Base-by-base conservation (phyloP, 495 filamentous ascomycete genomes). In the Hypomontagnella submonticulosa region DNA sequence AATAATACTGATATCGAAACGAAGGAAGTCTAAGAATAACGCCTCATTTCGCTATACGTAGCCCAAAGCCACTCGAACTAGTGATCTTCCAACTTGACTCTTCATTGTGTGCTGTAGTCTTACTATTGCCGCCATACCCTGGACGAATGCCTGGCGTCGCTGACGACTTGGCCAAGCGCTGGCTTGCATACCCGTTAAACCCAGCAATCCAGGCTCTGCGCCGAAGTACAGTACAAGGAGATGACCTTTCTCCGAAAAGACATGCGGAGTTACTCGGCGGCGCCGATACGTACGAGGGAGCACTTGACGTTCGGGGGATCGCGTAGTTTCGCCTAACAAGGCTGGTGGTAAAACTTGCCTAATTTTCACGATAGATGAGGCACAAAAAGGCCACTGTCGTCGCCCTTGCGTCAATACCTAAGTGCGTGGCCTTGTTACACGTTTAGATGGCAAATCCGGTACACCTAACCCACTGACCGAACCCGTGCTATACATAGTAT, bases 201-300 rank as follows among this genome's bases (percentile, higher is more conserved):
- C 36, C 19, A 30, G 16, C n/a, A 34, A 51, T 49, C 36, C 32
- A 30, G 16, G 9, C 32, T 27, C 8, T 12, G 48, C 18, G 36
- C 11, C 59, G 60, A 51, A 63, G 60, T 52, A 69, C 60, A 51
- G 66, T 53, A 40, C 23, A 58, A 60, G 49, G 52, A 9, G 34
- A 23, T 51, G 13, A 47, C 1, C 32, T 23, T 15, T 56, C 62
- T 61, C 62, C 48, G 62, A 38, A 13, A 12, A 13, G 19, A 33
- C 34, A 15, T 37, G 13, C 56, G 63, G 56, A 60, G 63, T 60
- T 66, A 11, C 34, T 56, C 56, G 63, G 63, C 4, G 11, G 20
- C 44, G 13, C 56, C 50, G 56, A 43, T 40, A n/a, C 15, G 37
- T 27, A 51, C 19, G 41, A 18, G 18, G 33, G 42, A 48, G 54